Evolutionary conservation across 441 rosid species (phyloP), one percentile per base, ranked within the genome.

Genomic region (Rhodomyrtus psidioides): DNA sequence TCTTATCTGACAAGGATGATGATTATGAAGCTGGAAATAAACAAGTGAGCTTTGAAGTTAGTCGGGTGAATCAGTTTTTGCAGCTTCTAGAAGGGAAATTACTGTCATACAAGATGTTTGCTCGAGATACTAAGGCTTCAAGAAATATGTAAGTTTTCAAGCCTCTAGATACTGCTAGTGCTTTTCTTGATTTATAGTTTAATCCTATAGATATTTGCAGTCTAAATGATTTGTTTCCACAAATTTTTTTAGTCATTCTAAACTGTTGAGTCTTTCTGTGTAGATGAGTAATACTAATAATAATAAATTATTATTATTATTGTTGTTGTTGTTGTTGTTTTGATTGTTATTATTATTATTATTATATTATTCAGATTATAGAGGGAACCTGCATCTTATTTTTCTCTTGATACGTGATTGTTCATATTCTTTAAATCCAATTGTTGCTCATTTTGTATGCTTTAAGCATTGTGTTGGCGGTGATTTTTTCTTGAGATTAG

Each of bases 61-160:
- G 84, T 91, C 93, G 79, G 89, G 98, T 97, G 89, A 94, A 96
- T 91, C 89, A 89, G 90, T 95, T 97, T 84, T 88, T 97, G 88
- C 94, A 87, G 87, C 92, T 91, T 90, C 93, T 97, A 88, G 97
- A 96, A 93, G 98, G 98, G 82, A 98, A 95, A 91, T 75, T 91
- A 65, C 86, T 95, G 86, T 95, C 98, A 56, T 98, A 96, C 92
- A 96, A 90, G 92, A 90, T 91, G 86, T 98, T 95, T 95, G 99
- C 99, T 44, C 98, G 99, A 79, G 99, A 98, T 86, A 95, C 98
- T 76, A 96, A 98, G 91, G 95, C 99, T 87, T 94, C 98, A 86
- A 93, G 98, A 94, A 98, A 92, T 91, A 90, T 86, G 98, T 97
- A 93, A 96, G 98, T 87, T 86, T 76, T 82, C 54, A 8, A 30